phyloP scores from a whole-genome alignment of 306 rosid genomes.

The Myrica gale region DNA sequence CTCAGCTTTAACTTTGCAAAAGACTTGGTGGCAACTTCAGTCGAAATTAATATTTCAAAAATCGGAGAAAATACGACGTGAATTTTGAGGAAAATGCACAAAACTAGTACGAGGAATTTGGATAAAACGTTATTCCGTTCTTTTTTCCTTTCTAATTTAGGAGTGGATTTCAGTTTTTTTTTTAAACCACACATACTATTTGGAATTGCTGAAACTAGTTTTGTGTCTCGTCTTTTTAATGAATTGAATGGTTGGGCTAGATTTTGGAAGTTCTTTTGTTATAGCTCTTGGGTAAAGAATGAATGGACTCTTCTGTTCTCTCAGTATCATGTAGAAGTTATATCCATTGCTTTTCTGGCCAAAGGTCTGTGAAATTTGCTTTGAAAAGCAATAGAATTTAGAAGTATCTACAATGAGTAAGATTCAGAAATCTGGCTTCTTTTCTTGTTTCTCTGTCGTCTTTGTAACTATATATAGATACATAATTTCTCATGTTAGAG shows the following conservation, averaged over 20 bases:
- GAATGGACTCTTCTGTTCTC: not conserved
- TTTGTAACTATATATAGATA: not conserved
- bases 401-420: not conserved
- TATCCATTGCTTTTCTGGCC: conserved; percentile 6
- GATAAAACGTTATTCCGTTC: not conserved
- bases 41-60: not conserved
- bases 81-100: not conserved
- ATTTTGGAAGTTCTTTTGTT: not conserved
- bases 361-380: not conserved
- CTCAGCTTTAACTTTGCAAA: not conserved
- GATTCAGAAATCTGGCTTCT: not conserved
- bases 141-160: not conserved
- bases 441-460: not conserved
- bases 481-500: not conserved
- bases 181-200: not conserved
- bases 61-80: not conserved
- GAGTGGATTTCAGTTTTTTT: no score
- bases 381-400: not conserved
- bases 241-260: not conserved
- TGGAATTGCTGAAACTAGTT: not conserved
- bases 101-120: not conserved
- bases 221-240: not conserved
- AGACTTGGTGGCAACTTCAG: not conserved
- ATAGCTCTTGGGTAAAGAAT: not conserved
- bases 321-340: not conserved